phyloP scores from a whole-genome alignment of 148 eudicot genomes.

The Rhododendron kiyosumense region DNA sequence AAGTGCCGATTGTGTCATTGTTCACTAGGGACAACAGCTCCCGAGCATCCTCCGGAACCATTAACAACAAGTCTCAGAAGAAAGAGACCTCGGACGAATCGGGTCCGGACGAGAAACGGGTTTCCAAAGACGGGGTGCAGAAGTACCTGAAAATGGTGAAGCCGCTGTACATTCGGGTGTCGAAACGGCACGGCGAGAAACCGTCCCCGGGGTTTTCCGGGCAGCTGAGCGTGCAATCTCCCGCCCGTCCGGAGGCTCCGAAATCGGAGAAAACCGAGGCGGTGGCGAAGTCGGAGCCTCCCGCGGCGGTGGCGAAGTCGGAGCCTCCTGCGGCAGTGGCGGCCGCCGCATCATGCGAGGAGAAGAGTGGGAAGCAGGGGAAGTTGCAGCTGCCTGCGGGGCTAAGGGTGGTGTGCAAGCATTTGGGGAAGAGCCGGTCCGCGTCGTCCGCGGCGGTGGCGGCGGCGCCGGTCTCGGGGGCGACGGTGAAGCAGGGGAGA shows the following conservation, averaged over 20 bases:
- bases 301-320: no score
- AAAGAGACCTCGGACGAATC: not conserved
- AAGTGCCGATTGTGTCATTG: conserved; percentile 55
- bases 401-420: conserved; percentile 47
- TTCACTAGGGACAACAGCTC: conserved; percentile 46
- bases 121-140: conserved; percentile 50
- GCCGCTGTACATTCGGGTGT: conserved; percentile 58
- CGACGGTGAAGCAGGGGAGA: not conserved
- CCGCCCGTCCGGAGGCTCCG: conserved; percentile 8
- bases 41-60: not conserved
- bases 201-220: not conserved
- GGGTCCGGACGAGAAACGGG: conserved; percentile 26
- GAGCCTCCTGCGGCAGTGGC: no score
- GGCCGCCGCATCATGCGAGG: not conserved
- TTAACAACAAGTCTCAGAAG: not conserved
- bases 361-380: conserved; percentile 24
- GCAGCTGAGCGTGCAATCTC: not conserved
- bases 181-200: conserved; percentile 41
- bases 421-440: conserved; percentile 58
- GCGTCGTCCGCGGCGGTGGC: conserved; percentile 29
- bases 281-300: not conserved
- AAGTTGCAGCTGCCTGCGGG: conserved; percentile 56
- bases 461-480: not conserved
- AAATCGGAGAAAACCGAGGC: conserved; percentile 1
- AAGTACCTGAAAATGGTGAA: conserved; percentile 64